These are phyloP conservation scores for Cyclotella distinguenda DNA, from an alignment of 108 stramenopile species.

Conservation along the genomic window DNA sequence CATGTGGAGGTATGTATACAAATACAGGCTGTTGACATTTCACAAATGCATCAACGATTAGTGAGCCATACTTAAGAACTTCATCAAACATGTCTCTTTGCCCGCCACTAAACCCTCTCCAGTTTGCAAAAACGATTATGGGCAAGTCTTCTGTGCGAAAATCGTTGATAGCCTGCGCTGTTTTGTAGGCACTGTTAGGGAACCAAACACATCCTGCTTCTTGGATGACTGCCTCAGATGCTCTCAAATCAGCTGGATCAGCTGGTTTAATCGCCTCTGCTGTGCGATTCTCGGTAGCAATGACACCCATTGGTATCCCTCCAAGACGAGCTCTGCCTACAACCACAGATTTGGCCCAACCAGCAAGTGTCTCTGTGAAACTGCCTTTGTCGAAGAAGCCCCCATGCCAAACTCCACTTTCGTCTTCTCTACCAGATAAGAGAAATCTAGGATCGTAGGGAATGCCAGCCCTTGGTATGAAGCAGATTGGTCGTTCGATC, in stretches of 20 bases:
- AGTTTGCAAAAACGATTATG: slow-evolving; percentile 98
- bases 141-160: slow-evolving; percentile 97
- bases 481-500: slow-evolving; percentile 89
- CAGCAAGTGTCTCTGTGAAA: slow-evolving; percentile 94
- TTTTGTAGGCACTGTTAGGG: slow-evolving; percentile 99
- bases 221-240: slow-evolving; percentile 88
- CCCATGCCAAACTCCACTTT: slow-evolving; percentile 77
- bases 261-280: slow-evolving; percentile 94
- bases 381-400: slow-evolving; percentile 98
- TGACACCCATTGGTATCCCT: slow-evolving; percentile 97
- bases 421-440: slow-evolving; percentile 79
- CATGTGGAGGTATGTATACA: slow-evolving; percentile 98
- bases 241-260: slow-evolving; percentile 96
- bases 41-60: slow-evolving; percentile 98
- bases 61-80: slow-evolving; percentile 97
- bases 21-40: slow-evolving; percentile 97
- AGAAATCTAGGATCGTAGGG: slow-evolving; percentile 95
- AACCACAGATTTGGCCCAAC: slow-evolving; percentile 99
- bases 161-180: slow-evolving; percentile 98
- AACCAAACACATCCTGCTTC: slow-evolving; percentile 99
- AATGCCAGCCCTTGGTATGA: slow-evolving; percentile 72
- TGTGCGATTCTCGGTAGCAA: slow-evolving; percentile 95
- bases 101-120: slow-evolving; percentile 99
- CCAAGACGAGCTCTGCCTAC: slow-evolving; percentile 96
- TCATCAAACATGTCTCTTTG: slow-evolving; percentile 99